Evolutionary conservation across 441 rosid species (phyloP).

Genomic region (Isatis lusitanica): DNA sequence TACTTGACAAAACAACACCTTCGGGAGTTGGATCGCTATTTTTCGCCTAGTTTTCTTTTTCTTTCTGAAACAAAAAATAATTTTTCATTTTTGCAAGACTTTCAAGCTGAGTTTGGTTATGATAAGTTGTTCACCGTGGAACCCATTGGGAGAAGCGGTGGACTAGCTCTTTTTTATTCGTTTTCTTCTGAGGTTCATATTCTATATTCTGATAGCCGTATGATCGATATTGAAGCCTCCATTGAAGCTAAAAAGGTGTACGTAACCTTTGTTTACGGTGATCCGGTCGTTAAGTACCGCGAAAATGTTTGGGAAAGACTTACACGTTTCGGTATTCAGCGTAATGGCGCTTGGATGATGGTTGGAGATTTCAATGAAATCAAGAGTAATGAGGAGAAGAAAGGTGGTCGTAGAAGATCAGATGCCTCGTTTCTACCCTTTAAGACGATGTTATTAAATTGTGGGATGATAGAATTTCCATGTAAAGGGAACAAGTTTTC

Average conservation of each 20-base stretch:
- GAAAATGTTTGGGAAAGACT: background rate
- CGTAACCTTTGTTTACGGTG: background rate
- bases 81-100: background rate
- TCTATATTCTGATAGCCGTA: background rate
- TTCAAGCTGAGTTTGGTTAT: background rate
- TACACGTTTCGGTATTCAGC: accelerated
- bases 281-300: background rate
- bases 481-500: background rate
- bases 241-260: background rate
- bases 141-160: background rate
- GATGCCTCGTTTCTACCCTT: background rate
- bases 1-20: background rate
- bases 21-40: background rate
- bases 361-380: background rate
- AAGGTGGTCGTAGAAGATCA: background rate
- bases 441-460: background rate
- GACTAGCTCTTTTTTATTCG: background rate
- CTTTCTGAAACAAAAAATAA: background rate
- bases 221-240: background rate
- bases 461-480: background rate
- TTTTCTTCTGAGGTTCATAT: background rate
- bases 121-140: background rate
- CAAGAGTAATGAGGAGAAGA: background rate
- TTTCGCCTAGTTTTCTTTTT: too few species aligned
- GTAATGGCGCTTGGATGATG: background rate